These are phyloP conservation scores for Aspergillus phoenicis DNA, from an alignment of 2,329 filamentous ascomycete species.

Conservation along the genomic window DNA sequence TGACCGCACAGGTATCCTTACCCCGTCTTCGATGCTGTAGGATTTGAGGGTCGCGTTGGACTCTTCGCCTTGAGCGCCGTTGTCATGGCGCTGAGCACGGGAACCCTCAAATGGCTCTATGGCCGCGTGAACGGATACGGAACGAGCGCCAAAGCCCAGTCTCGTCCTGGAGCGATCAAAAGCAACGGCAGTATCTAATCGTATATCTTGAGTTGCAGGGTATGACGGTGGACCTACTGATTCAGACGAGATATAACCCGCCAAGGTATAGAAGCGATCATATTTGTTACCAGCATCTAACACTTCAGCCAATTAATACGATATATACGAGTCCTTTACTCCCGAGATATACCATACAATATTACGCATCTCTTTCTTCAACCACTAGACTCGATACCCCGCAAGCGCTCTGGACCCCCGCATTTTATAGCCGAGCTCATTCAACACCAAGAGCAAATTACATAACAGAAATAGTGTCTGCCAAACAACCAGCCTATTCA, in stretches of 20 bases:
- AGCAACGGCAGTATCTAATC: constrained; percentile 27
- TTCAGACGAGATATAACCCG: background rate
- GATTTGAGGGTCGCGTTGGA: constrained; percentile 64
- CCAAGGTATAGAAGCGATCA: background rate
- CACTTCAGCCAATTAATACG: background rate
- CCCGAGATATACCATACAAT: background rate
- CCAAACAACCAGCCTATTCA: too few species aligned
- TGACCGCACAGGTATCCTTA: constrained; percentile 71
- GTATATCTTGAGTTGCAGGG: background rate
- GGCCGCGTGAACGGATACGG: constrained; percentile 51
- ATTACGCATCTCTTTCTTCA: background rate
- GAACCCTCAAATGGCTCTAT: constrained; percentile 70
- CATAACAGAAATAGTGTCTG: too few species aligned
- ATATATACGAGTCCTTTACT: background rate
- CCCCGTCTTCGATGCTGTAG: constrained; percentile 74
- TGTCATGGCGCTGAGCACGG: constrained; percentile 71
- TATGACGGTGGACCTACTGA: background rate
- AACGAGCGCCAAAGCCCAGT: constrained; percentile 20
- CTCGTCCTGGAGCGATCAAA: constrained; percentile 35
- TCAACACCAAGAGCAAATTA: too few species aligned
- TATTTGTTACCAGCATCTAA: background rate
- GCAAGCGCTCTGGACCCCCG: background rate
- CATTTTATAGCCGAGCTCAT: constrained; percentile 5
- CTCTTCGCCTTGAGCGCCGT: constrained; percentile 71
- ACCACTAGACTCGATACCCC: background rate